A percentile compares a stretch with the other conserved stretches of the same genome.
Conservation (phyloP, 139 green algal species). For the Volvox reticuliferus region DNA sequence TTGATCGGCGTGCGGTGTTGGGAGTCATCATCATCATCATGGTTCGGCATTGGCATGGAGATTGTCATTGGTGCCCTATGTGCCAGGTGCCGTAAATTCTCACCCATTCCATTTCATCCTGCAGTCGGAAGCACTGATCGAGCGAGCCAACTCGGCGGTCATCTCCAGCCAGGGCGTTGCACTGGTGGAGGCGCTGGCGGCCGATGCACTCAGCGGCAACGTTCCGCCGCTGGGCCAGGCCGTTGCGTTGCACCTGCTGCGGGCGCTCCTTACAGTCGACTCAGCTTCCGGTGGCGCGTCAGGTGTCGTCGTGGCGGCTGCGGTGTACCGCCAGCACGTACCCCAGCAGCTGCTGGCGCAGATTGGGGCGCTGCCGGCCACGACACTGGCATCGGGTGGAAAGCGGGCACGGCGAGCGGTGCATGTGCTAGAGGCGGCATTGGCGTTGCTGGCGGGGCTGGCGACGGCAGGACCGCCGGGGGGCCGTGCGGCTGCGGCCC, state of each 20-base stretch:
- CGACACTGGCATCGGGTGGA: slow-evolving; percentile 31
- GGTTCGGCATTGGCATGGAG: no score
- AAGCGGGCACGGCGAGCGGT: slow-evolving; percentile 46
- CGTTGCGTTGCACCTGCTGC: slow-evolving; percentile 74
- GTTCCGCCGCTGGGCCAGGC: slow-evolving; percentile 58
- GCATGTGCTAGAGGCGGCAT: slow-evolving; percentile 72
- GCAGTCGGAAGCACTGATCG: slow-evolving; percentile 54
- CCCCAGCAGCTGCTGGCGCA: slow-evolving; percentile 67
- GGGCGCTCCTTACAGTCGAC: slow-evolving; percentile 65
- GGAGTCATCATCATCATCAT: no score
- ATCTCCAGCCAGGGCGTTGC: slow-evolving; percentile 33
- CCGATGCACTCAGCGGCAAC: slow-evolving; percentile 60
- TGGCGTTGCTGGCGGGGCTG: slow-evolving; percentile 77
- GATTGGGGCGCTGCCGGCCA: slow-evolving; percentile 52
- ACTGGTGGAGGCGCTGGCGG: slow-evolving; percentile 50
- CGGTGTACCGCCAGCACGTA: slow-evolving; percentile 60
- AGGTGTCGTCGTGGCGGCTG: slow-evolving; percentile 50
- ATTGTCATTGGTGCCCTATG: no score
- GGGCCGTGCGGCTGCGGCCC: slow-evolving; percentile 57
- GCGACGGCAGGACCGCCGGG: slow-evolving; percentile 52
- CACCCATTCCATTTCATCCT: no score
- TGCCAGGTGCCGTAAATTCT: no score
- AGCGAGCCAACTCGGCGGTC: slow-evolving; percentile 56
- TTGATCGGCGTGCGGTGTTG: no score
- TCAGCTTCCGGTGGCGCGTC: background rate